Percentiles rank a stretch among this genome's conserved stretches.
phyloP scores from a whole-genome alignment of 768 basidiomycete species.

The Termitomyces sp. region DNA sequence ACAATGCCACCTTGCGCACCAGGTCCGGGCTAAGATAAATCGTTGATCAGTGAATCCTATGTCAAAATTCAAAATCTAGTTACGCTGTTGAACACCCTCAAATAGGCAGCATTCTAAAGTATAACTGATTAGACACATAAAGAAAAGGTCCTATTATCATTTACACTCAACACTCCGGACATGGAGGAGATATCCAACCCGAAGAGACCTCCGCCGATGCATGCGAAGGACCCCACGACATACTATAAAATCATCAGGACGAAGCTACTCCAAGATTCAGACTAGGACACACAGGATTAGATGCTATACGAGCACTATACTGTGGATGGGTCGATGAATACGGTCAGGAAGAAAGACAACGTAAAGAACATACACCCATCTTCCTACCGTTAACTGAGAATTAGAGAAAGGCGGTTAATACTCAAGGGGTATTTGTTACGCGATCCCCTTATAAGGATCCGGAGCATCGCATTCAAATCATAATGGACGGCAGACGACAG shows the following conservation, averaged over 20 bases:
- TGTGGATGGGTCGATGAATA: conserved; percentile 13
- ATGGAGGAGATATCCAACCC: conserved; percentile 82
- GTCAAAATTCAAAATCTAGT: not conserved
- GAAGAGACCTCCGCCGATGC: conserved; percentile 76
- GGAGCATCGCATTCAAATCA: not conserved
- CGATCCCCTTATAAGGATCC: conserved; percentile 2
- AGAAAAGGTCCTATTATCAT: conserved; percentile 4
- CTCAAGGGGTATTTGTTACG: not conserved
- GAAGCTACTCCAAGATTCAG: not conserved
- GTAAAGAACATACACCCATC: conserved; percentile 14
- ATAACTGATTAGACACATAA: not conserved
- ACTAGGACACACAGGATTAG: conserved; percentile 42
- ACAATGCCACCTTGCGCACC: conserved; percentile 68
- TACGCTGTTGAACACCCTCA: conserved; percentile 31
- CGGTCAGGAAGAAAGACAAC: not conserved
- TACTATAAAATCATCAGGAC: conserved; percentile 36
- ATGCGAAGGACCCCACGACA: conserved; percentile 75
- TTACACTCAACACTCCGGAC: conserved; percentile 65
- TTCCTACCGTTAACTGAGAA: not conserved
- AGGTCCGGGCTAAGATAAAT: conserved; percentile 35
- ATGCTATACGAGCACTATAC: conserved; percentile 53
- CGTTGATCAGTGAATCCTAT: not conserved
- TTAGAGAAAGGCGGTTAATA: not conserved
- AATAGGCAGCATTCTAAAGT: conserved; percentile 33
- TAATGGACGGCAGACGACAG: not conserved